Evolutionary conservation across 192 early-diverging fungal species (phyloP), one percentile per base, ranked within the genome.

Genomic region (Coemansia sp.): DNA sequence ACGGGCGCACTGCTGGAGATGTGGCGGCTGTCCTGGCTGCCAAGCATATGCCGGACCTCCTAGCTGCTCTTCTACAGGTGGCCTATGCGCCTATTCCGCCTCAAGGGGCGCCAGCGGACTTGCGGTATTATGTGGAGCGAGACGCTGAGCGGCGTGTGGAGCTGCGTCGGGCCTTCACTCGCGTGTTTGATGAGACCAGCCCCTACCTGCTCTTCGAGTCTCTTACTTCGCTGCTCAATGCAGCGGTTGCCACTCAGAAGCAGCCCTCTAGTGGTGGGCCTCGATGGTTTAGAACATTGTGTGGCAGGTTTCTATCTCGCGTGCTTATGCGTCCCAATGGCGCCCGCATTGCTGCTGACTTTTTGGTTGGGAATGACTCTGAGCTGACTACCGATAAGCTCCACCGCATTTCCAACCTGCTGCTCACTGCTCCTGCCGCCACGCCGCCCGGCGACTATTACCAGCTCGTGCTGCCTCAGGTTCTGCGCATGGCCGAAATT

Each of bases 271-370:
- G 18, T 73, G 71, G 1, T 18, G 56, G 33, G 3, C 86, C 87
- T 2, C 59, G 58, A 13, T 94, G 93, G 93, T 69, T 92, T 16
- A 66, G 82, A 37, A 82, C 65, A 11, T 66, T 90, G 34, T 92
- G 91, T 59, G 86, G 88, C 0, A 73, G 87, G 40, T 89, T 88
- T 46, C 83, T 93, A 2, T 84, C 90, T 1, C 85, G 88, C 28
- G 84, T 92, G 33, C 50, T 94, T 13, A 70, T 91, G 58, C 71
- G 86, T 18, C 86, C 87, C 0, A 73, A 69, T 33, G 93, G 93
- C 10, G 84, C 88, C 0, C 82, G 73, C 8, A 77, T 87, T 6
- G 82, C 89, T 3, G 61, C 93, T 13, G 86, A 92, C 57, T 93
- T 87, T 67, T 82, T 92, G 33, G 80, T 88, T 5, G 87, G 85